Evolutionary conservation across 2,329 filamentous ascomycete genomes (phyloP).

Genomic region (Lachnellula cervina): DNA sequence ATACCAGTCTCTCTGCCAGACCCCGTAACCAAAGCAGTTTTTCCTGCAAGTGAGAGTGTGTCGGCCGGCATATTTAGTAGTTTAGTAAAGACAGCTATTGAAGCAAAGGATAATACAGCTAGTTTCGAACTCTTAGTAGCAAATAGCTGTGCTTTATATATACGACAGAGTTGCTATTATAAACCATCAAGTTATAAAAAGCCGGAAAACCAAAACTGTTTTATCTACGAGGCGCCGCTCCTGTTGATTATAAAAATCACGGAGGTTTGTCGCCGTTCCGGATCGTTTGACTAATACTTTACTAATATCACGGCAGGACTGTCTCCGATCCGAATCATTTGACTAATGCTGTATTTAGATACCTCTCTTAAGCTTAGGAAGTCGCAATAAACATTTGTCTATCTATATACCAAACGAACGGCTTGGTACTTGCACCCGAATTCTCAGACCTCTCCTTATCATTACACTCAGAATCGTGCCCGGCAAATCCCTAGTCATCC

Average conservation of each 20-base stretch:
- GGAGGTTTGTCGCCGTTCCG: background rate
- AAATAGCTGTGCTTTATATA: background rate
- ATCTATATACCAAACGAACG: background rate
- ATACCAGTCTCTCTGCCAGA: constrained; percentile 55
- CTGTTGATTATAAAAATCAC: background rate
- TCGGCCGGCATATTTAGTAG: constrained; percentile 18
- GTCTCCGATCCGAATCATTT: background rate
- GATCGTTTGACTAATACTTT: no score
- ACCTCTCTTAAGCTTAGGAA: background rate
- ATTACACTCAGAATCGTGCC: background rate
- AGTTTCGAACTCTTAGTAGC: background rate
- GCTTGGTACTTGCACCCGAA: background rate
- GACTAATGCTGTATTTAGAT: background rate
- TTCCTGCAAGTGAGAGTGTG: constrained; percentile 36
- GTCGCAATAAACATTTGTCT: background rate
- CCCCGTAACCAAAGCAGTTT: constrained; percentile 42
- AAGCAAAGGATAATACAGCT: background rate
- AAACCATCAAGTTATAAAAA: background rate
- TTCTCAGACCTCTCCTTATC: background rate
- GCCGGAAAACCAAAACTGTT: background rate
- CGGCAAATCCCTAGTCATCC: constrained; percentile 17
- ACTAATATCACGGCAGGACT: background rate
- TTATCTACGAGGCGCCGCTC: background rate
- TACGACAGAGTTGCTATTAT: background rate
- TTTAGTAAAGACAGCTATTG: background rate